phyloP scores from a whole-genome alignment of 75 land plant species.

The Sequoiadendron giganteum region DNA sequence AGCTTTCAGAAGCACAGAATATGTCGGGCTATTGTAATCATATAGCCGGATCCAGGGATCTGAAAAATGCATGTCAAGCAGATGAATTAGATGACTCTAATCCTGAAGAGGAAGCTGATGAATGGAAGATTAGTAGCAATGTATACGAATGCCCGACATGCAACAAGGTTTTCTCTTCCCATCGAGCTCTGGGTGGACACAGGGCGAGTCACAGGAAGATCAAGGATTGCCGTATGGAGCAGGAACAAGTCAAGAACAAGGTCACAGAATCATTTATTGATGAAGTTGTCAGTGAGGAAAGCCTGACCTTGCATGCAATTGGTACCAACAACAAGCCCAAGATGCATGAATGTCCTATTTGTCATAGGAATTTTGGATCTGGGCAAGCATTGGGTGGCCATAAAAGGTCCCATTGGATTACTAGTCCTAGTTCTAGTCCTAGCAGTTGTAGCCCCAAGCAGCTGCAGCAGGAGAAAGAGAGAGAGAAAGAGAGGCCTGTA shows the following conservation, averaged over 20 bases:
- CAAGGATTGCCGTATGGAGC: constrained; percentile 29
- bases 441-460: neutral
- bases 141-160: constrained; percentile 26
- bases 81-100: neutral
- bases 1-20: neutral
- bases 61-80: neutral
- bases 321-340: neutral
- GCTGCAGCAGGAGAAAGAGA: neutral
- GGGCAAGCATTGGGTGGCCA: constrained; percentile 66
- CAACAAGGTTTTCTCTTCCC: constrained; percentile 37
- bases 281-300: neutral
- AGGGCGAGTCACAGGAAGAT: constrained; percentile 49
- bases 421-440: neutral
- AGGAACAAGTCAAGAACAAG: neutral
- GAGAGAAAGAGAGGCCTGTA: neutral
- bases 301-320: neutral
- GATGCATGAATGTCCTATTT: constrained; percentile 46
- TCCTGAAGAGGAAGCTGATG: constrained; percentile 3
- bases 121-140: neutral
- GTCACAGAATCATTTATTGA: neutral
- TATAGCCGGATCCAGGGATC: neutral
- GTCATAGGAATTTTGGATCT: constrained; percentile 35
- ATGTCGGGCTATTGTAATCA: neutral
- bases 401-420: constrained; percentile 48
- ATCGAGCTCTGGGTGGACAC: constrained; percentile 54